Base-by-base conservation (phyloP, 2,329 filamentous ascomycete genomes). In the Curvularia eragrostidis region DNA sequence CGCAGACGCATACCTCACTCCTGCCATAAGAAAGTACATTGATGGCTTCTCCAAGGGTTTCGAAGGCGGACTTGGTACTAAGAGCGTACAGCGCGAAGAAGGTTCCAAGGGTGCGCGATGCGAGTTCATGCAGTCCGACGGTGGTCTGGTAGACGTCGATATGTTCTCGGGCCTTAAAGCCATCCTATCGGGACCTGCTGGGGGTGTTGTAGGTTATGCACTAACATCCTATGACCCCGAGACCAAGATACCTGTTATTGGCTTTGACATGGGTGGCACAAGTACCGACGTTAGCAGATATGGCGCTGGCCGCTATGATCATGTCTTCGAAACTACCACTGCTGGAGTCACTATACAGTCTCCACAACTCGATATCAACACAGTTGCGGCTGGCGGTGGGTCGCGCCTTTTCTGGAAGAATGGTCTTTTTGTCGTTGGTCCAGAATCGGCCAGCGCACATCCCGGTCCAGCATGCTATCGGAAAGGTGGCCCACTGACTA, bases 251-350 rank as follows among this genome's bases (percentile, higher is more conserved):
- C 92, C 93, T 0, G 90, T 97, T 3, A 97, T 97, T 68, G 93
- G 93, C 0, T 97, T 97, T 70, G 93, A 97, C 67, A 97, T 97
- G 93, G 92, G 92, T 36, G 93, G 93, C 10, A 97, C 93, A 0
- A 93, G 89, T 56, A 97, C 93, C 0, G 93, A 97, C 75, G 91
- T 97, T 9, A 96, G 91, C 32, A 84, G 93, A 48, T 97, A 94
- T 68, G 91, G 90, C 5, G 87, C 89, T 52, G 93, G 93, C 15
- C 84, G 91, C 53, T 94, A 96, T 69, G 93, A 97, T 68, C 93
- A 97, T 69, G 92, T 96, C 0, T 97, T 97, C 66, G 93, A 96
- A 77, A 96, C 93, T 0, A 96, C 91, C 0, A 96, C 92, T 1
- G 93, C 93, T 0, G 93, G 93, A n/a, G 91, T 97, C 0, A 94